Percentiles rank a stretch among this genome's conserved stretches.
These are phyloP conservation scores for Pythium aquatile DNA, from an alignment of 352 stramenopile genomes.

Conservation along the genomic window DNA sequence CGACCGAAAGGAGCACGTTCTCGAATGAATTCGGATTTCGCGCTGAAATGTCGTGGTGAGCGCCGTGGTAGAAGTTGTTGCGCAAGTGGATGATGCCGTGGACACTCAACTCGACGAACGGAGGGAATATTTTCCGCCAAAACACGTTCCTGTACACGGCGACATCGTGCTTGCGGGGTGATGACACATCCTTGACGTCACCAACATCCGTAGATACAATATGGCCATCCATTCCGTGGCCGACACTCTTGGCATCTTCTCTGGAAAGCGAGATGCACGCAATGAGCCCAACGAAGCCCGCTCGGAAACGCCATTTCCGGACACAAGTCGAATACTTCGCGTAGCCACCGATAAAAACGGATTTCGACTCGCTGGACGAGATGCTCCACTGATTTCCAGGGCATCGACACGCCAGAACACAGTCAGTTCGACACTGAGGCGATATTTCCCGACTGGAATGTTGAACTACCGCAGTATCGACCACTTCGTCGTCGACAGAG, in stretches of 20 bases:
- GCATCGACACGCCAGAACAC: conserved; percentile 15
- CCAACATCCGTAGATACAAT: background rate
- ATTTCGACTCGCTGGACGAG: conserved; percentile 22
- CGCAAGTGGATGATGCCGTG: conserved; percentile 35
- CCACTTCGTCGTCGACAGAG: conserved; percentile 40
- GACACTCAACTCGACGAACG: conserved; percentile 18
- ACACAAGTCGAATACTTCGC: conserved; percentile 48
- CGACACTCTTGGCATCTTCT: background rate
- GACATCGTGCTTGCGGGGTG: conserved; percentile 30
- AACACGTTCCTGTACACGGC: conserved; percentile 53
- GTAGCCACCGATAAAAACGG: conserved; percentile 53
- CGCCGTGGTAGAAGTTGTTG: conserved; percentile 60
- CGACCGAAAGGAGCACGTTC: conserved; percentile 46
- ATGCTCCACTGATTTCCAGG: conserved; percentile 2
- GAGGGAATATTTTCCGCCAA: conserved; percentile 47
- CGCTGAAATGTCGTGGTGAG: conserved; percentile 43
- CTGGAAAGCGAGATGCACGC: conserved; percentile 2
- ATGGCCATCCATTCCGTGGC: background rate
- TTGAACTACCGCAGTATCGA: conserved; percentile 37
- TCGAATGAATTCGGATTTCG: conserved; percentile 50
- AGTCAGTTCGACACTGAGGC: background rate
- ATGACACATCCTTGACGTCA: conserved; percentile 9
- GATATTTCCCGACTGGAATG: background rate
- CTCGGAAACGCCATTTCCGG: conserved; percentile 43
- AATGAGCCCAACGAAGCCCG: conserved; percentile 57